Conservation (phyloP, 1,284 basidiomycete genomes). For the Leccinum fallax region DNA sequence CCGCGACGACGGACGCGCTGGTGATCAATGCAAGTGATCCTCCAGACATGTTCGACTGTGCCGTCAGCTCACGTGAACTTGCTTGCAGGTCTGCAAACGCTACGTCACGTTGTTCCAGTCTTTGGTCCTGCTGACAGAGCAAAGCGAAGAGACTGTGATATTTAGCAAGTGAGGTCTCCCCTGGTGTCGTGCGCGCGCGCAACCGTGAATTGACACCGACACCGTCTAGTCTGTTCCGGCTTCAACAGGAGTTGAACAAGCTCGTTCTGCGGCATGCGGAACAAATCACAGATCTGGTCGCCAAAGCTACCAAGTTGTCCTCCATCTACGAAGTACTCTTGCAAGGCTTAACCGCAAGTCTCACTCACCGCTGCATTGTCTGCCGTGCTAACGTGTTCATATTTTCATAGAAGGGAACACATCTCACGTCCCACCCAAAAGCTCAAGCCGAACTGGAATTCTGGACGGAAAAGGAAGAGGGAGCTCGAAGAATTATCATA, state of each 20-base stretch:
- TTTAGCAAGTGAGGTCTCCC: conserved; percentile 75
- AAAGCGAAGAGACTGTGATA: conserved; percentile 92
- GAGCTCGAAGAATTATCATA: conserved; percentile 54
- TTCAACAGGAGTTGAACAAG: conserved; percentile 83
- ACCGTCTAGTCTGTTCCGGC: conserved; percentile 68
- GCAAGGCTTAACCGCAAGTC: conserved; percentile 74
- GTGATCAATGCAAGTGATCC: conserved; percentile 58
- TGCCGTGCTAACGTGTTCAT: conserved; percentile 6
- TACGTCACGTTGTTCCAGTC: conserved; percentile 82
- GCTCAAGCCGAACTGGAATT: conserved; percentile 59
- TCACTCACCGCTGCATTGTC: background rate
- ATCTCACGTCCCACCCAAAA: conserved; percentile 57
- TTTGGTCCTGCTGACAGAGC: conserved; percentile 76
- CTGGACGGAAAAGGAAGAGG: conserved; percentile 61
- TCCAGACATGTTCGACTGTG: background rate
- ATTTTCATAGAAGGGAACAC: conserved; percentile 47
- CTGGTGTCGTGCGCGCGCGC: background rate
- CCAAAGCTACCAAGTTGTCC: conserved; percentile 70
- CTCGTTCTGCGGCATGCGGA: conserved; percentile 75
- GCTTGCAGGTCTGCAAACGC: conserved; percentile 53
- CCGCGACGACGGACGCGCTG: conserved; percentile 67
- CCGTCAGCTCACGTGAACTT: conserved; percentile 7
- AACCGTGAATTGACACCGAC: conserved; percentile 1
- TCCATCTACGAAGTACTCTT: conserved; percentile 77
- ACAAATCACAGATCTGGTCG: conserved; percentile 62